These are phyloP conservation scores for Picochlorum sp. DNA, from an alignment of 139 green algal genomes.

Conservation along the genomic window DNA sequence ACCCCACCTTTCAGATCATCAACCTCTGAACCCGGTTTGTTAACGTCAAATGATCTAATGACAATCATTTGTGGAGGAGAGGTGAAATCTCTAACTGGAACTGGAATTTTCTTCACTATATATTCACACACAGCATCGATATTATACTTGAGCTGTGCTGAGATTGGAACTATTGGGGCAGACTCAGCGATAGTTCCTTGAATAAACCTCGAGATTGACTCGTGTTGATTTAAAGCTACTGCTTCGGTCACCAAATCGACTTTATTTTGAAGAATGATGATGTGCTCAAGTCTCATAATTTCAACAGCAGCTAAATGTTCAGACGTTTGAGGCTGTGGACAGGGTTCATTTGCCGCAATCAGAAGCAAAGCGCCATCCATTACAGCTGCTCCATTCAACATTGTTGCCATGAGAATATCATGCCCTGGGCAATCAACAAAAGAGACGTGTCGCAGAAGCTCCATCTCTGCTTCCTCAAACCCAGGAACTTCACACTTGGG, in stretches of 20 bases:
- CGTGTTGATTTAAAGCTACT: conserved; percentile 85
- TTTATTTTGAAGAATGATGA: conserved; percentile 90
- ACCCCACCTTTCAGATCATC: conserved; percentile 96
- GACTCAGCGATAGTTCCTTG: conserved; percentile 91
- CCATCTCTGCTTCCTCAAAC: conserved; percentile 74
- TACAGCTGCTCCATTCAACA: conserved; percentile 99
- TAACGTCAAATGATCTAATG: conserved; percentile 99
- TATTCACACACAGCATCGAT: conserved; percentile 99
- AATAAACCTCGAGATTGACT: conserved; percentile 91
- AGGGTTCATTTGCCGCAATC: conserved; percentile 97
- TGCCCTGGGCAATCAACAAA: conserved; percentile 99
- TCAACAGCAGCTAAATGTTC: conserved; percentile 97
- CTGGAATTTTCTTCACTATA: conserved; percentile 88
- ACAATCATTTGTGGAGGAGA: conserved; percentile 98
- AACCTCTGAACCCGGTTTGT: conserved; percentile 95
- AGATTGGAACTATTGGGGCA: conserved; percentile 94
- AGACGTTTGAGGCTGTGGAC: conserved; percentile 94
- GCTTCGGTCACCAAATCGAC: conserved; percentile 89
- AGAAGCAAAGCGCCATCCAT: conserved; percentile 99
- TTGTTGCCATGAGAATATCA: conserved; percentile 99
- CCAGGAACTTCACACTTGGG: conserved; percentile 67
- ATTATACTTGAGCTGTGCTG: conserved; percentile 99
- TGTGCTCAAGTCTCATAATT: conserved; percentile 95
- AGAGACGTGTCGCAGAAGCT: conserved; percentile 92
- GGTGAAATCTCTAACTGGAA: conserved; percentile 86